Evolutionary conservation across 768 basidiomycete genomes (phyloP).

Genomic region (Phanerochaete sordida): DNA sequence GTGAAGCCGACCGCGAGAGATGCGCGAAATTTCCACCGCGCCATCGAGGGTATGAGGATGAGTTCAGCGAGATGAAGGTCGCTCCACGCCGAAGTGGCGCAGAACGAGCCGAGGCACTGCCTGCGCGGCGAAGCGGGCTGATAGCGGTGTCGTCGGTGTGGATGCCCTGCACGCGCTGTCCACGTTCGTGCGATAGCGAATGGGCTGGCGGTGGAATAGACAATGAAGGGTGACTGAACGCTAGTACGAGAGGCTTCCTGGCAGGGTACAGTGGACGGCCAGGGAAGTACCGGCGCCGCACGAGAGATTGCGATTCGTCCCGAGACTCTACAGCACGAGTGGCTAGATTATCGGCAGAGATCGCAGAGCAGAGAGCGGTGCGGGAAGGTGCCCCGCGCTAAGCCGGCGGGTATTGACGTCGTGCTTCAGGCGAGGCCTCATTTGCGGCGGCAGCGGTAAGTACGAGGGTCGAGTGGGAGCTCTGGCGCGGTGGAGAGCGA

Average conservation of each 20-base stretch:
- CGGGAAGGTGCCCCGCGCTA: neutral
- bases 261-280: neutral
- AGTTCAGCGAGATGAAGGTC: neutral
- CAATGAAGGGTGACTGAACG: too few relatives aligned
- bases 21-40: neutral
- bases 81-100: neutral
- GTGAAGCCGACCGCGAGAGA: neutral
- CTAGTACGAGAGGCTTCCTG: neutral
- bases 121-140: neutral
- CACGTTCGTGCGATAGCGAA: neutral
- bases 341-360: neutral
- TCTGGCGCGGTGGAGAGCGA: neutral
- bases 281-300: neutral
- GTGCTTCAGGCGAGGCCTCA: neutral
- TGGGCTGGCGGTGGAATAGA: neutral
- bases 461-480: neutral
- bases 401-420: neutral
- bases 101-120: neutral
- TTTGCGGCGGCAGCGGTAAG: neutral
- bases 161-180: neutral
- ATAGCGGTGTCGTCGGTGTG: too few relatives aligned
- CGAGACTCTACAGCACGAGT: neutral
- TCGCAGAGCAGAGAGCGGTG: neutral
- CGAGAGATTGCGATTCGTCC: neutral
- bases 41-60: neutral